Evolutionary conservation across 768 basidiomycete genomes (phyloP).

Genomic region (Pleurotus tuber-regium): DNA sequence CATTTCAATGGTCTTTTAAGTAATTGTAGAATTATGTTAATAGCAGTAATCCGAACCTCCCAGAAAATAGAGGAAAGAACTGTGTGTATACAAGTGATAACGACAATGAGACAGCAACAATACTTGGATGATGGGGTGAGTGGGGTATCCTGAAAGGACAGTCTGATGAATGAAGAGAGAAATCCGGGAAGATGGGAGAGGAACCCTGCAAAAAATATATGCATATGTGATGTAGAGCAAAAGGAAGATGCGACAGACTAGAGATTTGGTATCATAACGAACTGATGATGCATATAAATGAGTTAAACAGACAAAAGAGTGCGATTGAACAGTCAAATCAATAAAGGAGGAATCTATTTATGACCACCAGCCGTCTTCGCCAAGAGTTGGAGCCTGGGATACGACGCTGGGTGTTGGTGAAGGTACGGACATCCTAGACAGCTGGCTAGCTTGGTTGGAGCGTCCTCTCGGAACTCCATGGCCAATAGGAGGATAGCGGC

Average conservation of each 20-base stretch:
- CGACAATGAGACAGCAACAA: conserved; percentile 6
- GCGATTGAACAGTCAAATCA: too few species aligned
- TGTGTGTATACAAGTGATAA: conserved; percentile 10
- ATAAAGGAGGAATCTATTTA: conserved; percentile 4
- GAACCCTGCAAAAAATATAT: not conserved
- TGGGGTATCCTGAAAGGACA: conserved; percentile 3
- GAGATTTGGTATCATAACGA: conserved; percentile 3
- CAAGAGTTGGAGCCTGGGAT: conserved; percentile 68
- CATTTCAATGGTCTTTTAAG: not conserved
- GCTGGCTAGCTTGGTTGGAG: conserved; percentile 21
- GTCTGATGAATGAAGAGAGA: not conserved
- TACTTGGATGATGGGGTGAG: not conserved
- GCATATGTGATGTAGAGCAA: not conserved
- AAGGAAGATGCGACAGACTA: conserved; percentile 2
- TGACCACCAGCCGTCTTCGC: conserved; percentile 71
- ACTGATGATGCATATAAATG: not conserved
- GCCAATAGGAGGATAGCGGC: conserved; percentile 34
- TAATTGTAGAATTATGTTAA: conserved; percentile 10
- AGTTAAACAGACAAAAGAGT: not conserved
- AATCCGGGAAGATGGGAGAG: not conserved
- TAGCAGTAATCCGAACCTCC: conserved; percentile 9
- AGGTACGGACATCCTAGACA: conserved; percentile 29
- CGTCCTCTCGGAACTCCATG: conserved; percentile 32
- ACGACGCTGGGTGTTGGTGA: conserved; percentile 79
- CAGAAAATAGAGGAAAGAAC: conserved; percentile 2